Conservation (phyloP, 2,329 filamentous ascomycete species). For the Diaporthe australafricana region DNA sequence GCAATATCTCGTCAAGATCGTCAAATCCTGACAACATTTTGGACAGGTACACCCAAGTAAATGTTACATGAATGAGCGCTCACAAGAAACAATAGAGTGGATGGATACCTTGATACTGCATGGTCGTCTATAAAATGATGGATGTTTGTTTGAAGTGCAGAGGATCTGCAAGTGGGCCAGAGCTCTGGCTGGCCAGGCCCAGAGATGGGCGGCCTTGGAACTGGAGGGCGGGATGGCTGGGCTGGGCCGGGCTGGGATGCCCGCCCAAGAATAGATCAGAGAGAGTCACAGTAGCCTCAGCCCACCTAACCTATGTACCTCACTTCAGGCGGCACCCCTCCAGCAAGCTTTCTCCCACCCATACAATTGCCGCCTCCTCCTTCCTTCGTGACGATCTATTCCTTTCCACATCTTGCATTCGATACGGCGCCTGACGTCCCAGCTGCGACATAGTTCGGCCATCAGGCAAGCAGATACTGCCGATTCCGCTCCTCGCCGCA, state of each 20-base stretch:
- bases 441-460: neutral
- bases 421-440: neutral
- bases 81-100: neutral
- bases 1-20: neutral
- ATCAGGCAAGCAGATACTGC: conserved; percentile 4
- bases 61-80: neutral
- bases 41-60: neutral
- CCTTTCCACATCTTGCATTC: neutral
- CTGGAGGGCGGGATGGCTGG: neutral
- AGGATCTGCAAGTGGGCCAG: conserved; percentile 13
- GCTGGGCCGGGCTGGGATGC: conserved; percentile 20
- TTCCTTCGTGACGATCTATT: neutral
- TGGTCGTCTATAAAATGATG: neutral
- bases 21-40: neutral
- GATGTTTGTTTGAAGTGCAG: neutral
- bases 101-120: neutral
- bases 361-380: neutral
- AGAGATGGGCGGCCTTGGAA: neutral
- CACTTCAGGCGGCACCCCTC: conserved; percentile 10
- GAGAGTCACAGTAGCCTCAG: conserved; percentile 20
- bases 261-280: conserved; percentile 37
- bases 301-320: conserved; percentile 8
- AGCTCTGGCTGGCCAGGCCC: conserved; percentile 16
- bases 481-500: neutral
- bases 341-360: neutral